A percentile compares a stretch with the other conserved stretches of the same genome.
These are phyloP conservation scores for Pleurotus cornucopiae DNA, from an alignment of 768 basidiomycete genomes.

Conservation along the genomic window DNA sequence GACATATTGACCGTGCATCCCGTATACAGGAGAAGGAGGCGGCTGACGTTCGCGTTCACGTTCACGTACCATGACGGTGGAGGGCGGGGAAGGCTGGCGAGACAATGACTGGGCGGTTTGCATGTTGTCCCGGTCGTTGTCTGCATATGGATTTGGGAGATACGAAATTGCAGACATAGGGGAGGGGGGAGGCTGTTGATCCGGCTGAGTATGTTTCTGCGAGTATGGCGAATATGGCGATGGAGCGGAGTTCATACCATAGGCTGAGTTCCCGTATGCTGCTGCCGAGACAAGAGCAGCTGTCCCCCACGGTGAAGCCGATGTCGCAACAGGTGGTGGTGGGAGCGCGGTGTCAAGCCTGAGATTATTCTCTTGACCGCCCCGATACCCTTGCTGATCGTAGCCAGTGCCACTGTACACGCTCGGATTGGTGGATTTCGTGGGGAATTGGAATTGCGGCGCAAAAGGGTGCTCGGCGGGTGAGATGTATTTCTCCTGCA, in stretches of 20 bases:
- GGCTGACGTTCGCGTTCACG: not conserved
- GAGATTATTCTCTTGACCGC: not conserved
- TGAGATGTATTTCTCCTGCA: not conserved
- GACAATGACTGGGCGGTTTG: not conserved
- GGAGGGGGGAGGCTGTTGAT: not conserved
- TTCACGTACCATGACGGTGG: not conserved
- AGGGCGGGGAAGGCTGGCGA: slow-evolving; percentile 1
- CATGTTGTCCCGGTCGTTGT: not conserved
- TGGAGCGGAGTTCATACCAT: not conserved
- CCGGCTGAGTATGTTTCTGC: not conserved
- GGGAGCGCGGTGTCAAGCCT: slow-evolving; percentile 5
- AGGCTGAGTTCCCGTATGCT: not conserved
- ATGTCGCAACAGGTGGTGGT: not conserved
- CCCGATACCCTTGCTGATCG: not conserved
- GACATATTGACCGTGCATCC: slow-evolving; percentile 4
- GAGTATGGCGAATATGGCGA: not conserved
- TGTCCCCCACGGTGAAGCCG: not conserved
- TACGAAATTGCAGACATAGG: not conserved
- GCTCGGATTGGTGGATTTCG: not conserved
- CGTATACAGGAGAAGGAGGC: not conserved
- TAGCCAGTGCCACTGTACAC: not conserved
- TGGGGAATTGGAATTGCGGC: slow-evolving; percentile 1
- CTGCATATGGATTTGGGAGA: slow-evolving; percentile 1
- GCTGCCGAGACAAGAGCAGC: not conserved
- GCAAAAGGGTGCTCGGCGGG: not conserved